A percentile compares a stretch with the other conserved stretches of the same genome.
These are phyloP conservation scores for Hypoxylon rubiginosum DNA, from an alignment of 2,329 filamentous ascomycete species.

Conservation along the genomic window DNA sequence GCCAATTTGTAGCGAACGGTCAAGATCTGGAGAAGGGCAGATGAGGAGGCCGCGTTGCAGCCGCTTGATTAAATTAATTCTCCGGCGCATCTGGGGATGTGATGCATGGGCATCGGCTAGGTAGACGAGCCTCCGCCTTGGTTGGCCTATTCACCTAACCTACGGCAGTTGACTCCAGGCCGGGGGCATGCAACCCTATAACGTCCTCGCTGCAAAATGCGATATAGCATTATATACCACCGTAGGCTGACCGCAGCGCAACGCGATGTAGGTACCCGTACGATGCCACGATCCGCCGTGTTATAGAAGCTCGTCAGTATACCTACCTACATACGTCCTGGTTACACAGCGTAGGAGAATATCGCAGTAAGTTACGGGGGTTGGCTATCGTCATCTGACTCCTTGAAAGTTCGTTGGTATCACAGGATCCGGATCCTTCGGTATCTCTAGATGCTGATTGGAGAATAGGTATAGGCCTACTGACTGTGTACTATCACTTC, in stretches of 20 bases:
- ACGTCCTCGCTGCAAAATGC: constrained; percentile 16
- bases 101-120: constrained; percentile 19
- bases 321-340: background rate
- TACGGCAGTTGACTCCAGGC: constrained; percentile 37
- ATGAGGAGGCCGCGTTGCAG: constrained; percentile 38
- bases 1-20: constrained; percentile 29
- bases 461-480: constrained; percentile 4
- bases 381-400: constrained; percentile 35
- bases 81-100: constrained; percentile 40
- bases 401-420: constrained; percentile 16
- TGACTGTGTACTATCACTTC: constrained; percentile 7
- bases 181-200: constrained; percentile 27
- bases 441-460: constrained; percentile 19
- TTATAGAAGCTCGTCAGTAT: constrained; percentile 11
- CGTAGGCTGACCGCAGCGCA: constrained; percentile 22
- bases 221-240: constrained; percentile 29
- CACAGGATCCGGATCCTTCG: constrained; percentile 31
- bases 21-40: constrained; percentile 33
- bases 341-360: constrained; percentile 24
- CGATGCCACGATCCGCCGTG: constrained; percentile 20
- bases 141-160: constrained; percentile 36
- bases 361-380: constrained; percentile 28
- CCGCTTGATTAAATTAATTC: constrained; percentile 41
- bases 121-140: constrained; percentile 27
- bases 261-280: constrained; percentile 37